A percentile compares a stretch with the other conserved stretches of the same genome.
phyloP scores from a whole-genome alignment of 768 basidiomycete species.

The Coprinopsis cinerea region DNA sequence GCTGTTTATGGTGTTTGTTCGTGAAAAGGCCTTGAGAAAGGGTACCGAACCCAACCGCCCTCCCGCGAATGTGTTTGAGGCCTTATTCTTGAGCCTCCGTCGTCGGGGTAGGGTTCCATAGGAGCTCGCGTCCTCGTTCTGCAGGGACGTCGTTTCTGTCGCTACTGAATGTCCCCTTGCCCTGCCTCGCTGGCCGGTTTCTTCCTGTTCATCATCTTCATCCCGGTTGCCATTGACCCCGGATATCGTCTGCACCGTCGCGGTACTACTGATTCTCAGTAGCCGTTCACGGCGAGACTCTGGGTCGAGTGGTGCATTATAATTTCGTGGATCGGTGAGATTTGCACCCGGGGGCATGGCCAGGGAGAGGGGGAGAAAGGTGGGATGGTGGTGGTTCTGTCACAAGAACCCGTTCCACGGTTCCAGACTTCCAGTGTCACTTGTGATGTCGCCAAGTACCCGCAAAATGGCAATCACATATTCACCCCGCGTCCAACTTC shows the following conservation, averaged over 20 bases:
- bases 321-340: not conserved
- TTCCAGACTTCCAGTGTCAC: not conserved
- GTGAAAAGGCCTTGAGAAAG: constrained; percentile 24
- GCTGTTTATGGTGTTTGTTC: too few species aligned
- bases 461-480: not conserved
- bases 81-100: constrained; percentile 16
- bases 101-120: constrained; percentile 53
- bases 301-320: constrained; percentile 42
- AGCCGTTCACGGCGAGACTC: constrained; percentile 58
- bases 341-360: not conserved
- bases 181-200: constrained; percentile 4
- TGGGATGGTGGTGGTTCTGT: not conserved
- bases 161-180: not conserved
- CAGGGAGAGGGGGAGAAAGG: not conserved
- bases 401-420: not conserved
- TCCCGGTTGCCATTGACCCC: not conserved
- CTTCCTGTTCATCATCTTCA: not conserved
- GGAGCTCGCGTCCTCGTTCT: constrained; percentile 23
- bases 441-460: not conserved
- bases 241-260: constrained; percentile 14
- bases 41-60: not conserved
- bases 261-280: constrained; percentile 44
- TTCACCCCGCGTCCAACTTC: too few species aligned
- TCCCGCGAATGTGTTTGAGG: not conserved
- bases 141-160: constrained; percentile 20